Evolutionary conservation across 768 basidiomycete species (phyloP), one percentile per base, ranked within the genome.

Genomic region (Naganishia friedmannii): DNA sequence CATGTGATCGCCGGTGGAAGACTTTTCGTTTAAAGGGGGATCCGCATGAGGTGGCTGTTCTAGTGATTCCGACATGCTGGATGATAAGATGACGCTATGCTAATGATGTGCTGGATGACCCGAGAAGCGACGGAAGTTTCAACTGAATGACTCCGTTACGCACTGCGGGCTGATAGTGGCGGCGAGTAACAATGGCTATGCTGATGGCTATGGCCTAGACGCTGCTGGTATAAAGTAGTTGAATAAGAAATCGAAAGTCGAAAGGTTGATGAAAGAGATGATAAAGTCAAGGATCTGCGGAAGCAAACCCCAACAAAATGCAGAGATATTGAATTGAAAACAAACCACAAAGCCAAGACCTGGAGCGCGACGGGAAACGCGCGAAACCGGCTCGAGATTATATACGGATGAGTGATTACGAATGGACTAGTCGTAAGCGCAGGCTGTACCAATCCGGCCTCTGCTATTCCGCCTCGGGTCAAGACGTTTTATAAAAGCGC

Each of bases 101-200:
- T 58, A 34, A 4, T 34, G 13, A 39, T 21, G 13, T 58, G 3
- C 6, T 23, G 2, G 42, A 28, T 28, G 42, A 42, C 28, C 34
- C 37, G 4, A 42, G 42, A 45, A 63, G 39, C 39, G 23, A 63
- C 60, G 60, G 39, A 63, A 10, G 23, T 51, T 45, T 63, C 60
- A 63, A 63, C 60, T 63, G 39, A 63, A 63, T 63, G 60, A 63
- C 39, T 63, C 60, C 60, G 60, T 63, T 39, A 21, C 3, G 48
- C 12, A 23, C 48, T 42, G 23, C 48, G 17, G 48, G 48, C 7
- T 51, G 48, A 51, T n/a, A 51, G 13, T 21, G 19, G 48, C 48
- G 48, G 48, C 48, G 48, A 26, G 48, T n/a, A 21, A 12, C 48
- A 3, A 51, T 51, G 23, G 48, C n/a, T n/a, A n/a, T n/a, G n/a